Evolutionary conservation across 2,329 filamentous ascomycete genomes (phyloP).

Genomic region (Ceratocystis papillata): DNA sequence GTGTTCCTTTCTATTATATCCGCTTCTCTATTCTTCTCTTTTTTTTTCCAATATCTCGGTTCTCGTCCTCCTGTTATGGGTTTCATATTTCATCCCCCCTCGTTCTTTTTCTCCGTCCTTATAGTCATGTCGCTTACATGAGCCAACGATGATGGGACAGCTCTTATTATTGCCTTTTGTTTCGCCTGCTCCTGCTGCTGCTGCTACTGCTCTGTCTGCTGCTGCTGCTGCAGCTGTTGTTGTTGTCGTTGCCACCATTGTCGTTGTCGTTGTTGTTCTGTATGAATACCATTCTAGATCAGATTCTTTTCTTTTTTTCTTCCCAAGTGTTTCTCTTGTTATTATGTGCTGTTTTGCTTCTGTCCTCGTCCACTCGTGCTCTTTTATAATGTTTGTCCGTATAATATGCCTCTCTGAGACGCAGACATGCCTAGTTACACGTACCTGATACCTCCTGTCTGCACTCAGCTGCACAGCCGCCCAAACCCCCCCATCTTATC

Average conservation of each 20-base stretch:
- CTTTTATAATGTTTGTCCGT: neutral
- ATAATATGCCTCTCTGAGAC: neutral
- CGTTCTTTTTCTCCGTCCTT: neutral
- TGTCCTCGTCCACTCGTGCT: neutral
- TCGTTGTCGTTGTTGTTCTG: constrained; percentile 9
- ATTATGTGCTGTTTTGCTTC: no score
- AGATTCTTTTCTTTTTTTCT: neutral
- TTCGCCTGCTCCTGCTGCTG: no score
- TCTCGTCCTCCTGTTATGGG: neutral
- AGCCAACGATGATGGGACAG: constrained; percentile 17
- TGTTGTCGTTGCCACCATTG: no score
- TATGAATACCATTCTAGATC: constrained; percentile 15
- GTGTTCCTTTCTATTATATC: constrained; percentile 6
- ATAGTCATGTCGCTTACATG: constrained; percentile 19
- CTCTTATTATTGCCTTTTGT: neutral
- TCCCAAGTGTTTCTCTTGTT: no score
- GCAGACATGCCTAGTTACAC: no score
- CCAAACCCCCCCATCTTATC: no score
- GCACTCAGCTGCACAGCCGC: no score
- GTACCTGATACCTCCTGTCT: no score
- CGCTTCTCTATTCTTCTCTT: neutral
- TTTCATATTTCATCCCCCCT: neutral
- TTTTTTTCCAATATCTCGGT: neutral
- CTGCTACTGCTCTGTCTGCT: no score
- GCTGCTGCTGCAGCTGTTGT: no score